phyloP scores from a whole-genome alignment of 352 stramenopile genomes.

The Peronospora tabacina region DNA sequence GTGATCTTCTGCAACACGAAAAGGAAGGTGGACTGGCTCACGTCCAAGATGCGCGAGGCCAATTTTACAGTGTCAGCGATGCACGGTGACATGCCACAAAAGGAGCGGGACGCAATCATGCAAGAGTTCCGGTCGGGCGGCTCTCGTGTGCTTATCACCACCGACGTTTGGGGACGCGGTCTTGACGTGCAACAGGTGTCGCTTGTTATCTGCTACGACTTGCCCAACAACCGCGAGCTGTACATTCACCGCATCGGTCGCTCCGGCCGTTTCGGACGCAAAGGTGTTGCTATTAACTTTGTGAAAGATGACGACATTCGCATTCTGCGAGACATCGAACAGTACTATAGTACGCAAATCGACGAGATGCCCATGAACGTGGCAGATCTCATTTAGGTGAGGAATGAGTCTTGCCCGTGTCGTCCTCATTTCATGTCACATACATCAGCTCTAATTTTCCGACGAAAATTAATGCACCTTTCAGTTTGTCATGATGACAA shows the following conservation, averaged over 20 bases:
- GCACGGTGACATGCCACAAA: conserved; percentile 99
- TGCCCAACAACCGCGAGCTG: conserved; percentile 99
- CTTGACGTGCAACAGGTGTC: conserved; percentile 99
- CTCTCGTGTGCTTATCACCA: conserved; percentile 98
- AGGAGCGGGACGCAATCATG: conserved; percentile 99
- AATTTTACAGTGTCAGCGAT: conserved; percentile 99
- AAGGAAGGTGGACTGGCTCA: conserved; percentile 99
- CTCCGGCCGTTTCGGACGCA: conserved; percentile 98
- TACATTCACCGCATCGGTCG: conserved; percentile 99
- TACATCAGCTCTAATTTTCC: neutral
- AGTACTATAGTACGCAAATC: conserved; percentile 99
- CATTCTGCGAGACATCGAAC: conserved; percentile 98
- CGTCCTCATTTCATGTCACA: neutral
- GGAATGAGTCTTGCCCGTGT: neutral
- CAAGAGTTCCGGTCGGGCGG: conserved; percentile 98
- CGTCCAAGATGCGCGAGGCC: conserved; percentile 96
- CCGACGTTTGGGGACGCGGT: conserved; percentile 96
- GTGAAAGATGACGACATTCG: conserved; percentile 96
- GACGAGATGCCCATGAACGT: conserved; percentile 99
- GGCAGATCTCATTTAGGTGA: conserved; percentile 95
- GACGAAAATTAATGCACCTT: neutral
- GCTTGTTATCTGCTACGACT: conserved; percentile 99
- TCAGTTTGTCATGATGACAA: neutral
- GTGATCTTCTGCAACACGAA: conserved; percentile 99
- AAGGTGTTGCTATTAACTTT: conserved; percentile 99